Conservation (phyloP, 2,329 filamentous ascomycete species). For the Coniochaeta ligniaria region DNA sequence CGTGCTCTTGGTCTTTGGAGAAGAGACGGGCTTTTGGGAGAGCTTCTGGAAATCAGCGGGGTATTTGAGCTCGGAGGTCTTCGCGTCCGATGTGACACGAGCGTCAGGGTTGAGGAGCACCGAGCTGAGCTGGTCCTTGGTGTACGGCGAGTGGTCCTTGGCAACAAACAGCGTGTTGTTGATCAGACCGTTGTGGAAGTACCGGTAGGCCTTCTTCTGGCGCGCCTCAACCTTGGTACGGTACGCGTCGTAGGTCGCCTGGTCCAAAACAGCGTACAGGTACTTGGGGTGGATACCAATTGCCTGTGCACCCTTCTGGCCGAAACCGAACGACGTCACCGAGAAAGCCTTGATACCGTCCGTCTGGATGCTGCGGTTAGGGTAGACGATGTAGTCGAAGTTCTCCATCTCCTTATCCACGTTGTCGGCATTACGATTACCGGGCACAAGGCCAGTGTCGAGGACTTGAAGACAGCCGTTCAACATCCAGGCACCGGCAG, state of each 20-base stretch:
- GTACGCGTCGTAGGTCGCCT: constrained; percentile 75
- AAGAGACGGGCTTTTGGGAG: constrained; percentile 43
- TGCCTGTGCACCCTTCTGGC: constrained; percentile 95
- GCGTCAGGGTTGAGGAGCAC: constrained; percentile 93
- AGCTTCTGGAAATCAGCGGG: constrained; percentile 61
- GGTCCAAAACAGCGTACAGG: constrained; percentile 87
- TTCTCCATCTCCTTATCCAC: constrained; percentile 94
- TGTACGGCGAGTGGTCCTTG: constrained; percentile 86
- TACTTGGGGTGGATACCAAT: constrained; percentile 97
- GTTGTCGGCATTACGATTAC: constrained; percentile 97
- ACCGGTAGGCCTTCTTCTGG: constrained; percentile 98
- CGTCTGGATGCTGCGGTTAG: constrained; percentile 89
- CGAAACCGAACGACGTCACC: constrained; percentile 97
- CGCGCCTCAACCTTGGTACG: constrained; percentile 81
- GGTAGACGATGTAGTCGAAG: constrained; percentile 97
- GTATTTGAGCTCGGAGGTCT: constrained; percentile 72
- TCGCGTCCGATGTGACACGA: constrained; percentile 79
- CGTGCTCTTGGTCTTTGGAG: constrained; percentile 51
- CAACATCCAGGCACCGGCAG: constrained; percentile 99
- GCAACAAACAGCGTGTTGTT: constrained; percentile 97
- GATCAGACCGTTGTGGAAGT: constrained; percentile 97
- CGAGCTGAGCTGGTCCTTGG: constrained; percentile 74
- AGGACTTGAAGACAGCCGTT: constrained; percentile 96
- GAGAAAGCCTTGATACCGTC: constrained; percentile 98
- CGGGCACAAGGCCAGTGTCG: constrained; percentile 87